Conservation (phyloP, 2,329 filamentous ascomycete genomes). For the Chalaropsis thielavioides region DNA sequence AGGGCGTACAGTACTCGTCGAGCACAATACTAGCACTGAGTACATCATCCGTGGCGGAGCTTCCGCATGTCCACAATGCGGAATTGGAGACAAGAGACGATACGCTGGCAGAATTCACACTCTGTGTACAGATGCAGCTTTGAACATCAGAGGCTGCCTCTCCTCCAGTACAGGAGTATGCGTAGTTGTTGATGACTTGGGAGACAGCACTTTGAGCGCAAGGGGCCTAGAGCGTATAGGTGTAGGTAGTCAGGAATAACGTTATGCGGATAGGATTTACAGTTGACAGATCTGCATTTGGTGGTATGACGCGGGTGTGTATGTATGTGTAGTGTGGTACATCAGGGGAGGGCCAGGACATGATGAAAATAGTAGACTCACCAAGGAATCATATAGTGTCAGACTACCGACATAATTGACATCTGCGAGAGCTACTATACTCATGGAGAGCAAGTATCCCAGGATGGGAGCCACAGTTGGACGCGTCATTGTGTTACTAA, state of each 20-base stretch:
- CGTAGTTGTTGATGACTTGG: constrained; percentile 31
- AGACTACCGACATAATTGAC: constrained; percentile 34
- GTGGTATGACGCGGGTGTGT: background rate
- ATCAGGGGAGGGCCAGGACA: constrained; percentile 11
- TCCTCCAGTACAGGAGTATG: constrained; percentile 29
- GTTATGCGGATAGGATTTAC: background rate
- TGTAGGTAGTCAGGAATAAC: background rate
- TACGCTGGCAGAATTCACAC: constrained; percentile 29
- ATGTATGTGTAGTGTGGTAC: no score
- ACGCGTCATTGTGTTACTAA: background rate
- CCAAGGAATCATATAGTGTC: constrained; percentile 29
- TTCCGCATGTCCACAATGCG: constrained; percentile 32
- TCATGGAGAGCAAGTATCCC: background rate
- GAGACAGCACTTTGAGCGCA: constrained; percentile 35
- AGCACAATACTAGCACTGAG: constrained; percentile 33
- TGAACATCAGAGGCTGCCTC: constrained; percentile 32
- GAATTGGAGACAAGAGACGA: constrained; percentile 27
- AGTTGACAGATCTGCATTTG: background rate
- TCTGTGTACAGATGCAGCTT: constrained; percentile 39
- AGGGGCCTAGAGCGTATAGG: constrained; percentile 29
- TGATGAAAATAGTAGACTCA: constrained; percentile 20
- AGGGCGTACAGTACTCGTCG: constrained; percentile 36
- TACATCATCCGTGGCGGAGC: constrained; percentile 34
- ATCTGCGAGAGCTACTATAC: constrained; percentile 14
- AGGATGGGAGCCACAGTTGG: background rate